These are phyloP conservation scores for Microbotryomycetes sp. DNA, from an alignment of 1,284 basidiomycete genomes.

Conservation along the genomic window DNA sequence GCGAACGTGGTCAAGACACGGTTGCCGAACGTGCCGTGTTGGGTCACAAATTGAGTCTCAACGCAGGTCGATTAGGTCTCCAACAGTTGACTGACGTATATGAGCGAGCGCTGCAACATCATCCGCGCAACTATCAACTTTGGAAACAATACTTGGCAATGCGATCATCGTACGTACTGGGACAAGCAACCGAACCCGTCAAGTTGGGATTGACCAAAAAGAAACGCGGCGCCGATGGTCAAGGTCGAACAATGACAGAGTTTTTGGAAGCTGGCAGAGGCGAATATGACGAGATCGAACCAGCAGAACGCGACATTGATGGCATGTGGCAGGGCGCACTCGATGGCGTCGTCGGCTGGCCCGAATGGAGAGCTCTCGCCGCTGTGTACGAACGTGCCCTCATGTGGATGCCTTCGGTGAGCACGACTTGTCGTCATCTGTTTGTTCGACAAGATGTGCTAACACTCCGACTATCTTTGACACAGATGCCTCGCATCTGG, in stretches of 20 bases:
- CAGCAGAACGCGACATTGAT: constrained; percentile 50
- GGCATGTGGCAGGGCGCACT: constrained; percentile 68
- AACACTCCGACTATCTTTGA: constrained; percentile 16
- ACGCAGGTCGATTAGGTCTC: constrained; percentile 32
- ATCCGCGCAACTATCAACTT: constrained; percentile 83
- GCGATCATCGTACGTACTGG: constrained; percentile 80
- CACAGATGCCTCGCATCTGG: constrained; percentile 86
- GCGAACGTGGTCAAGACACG: constrained; percentile 49
- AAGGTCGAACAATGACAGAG: constrained; percentile 29
- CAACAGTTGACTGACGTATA: constrained; percentile 60
- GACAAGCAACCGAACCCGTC: constrained; percentile 50
- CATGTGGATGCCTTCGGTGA: constrained; percentile 83
- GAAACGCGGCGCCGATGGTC: constrained; percentile 47
- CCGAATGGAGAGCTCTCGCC: constrained; percentile 87
- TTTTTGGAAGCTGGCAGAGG: constrained; percentile 49
- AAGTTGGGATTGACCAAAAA: constrained; percentile 45
- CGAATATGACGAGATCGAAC: constrained; percentile 48
- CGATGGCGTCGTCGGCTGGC: constrained; percentile 81
- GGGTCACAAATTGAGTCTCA: constrained; percentile 38
- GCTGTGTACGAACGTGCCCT: constrained; percentile 86
- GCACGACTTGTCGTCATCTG: constrained; percentile 38
- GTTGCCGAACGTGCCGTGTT: constrained; percentile 35
- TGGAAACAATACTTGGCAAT: constrained; percentile 89
- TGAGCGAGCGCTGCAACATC: constrained; percentile 81
- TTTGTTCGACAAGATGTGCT: neutral